Evolutionary conservation across 352 stramenopile genomes (phyloP).

Genomic region (Phytophthora tubulina): DNA sequence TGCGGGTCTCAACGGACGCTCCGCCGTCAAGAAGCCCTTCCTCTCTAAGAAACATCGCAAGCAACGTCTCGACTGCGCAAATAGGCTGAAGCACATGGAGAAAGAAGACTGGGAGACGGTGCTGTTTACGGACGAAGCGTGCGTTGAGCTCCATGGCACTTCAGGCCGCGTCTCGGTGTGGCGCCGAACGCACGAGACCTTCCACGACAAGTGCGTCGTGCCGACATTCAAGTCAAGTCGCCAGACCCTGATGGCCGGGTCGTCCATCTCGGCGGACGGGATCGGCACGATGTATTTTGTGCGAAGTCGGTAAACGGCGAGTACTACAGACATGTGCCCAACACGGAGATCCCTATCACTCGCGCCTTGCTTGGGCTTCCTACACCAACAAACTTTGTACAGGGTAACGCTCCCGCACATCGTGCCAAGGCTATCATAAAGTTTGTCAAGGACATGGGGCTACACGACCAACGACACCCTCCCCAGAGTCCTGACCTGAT

Average conservation of each 20-base stretch:
- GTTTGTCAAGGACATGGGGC: neutral
- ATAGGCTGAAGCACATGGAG: no score
- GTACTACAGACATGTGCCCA: constrained; percentile 4
- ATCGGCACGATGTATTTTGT: constrained; percentile 17
- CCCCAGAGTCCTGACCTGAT: constrained; percentile 20
- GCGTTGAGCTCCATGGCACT: neutral
- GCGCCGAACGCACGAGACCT: neutral
- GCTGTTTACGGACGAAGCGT: no score
- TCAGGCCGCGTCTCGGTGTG: constrained; percentile 5
- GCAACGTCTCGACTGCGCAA: no score
- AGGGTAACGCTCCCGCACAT: constrained; percentile 12
- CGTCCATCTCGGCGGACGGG: constrained; percentile 3
- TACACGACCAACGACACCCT: constrained; percentile 1
- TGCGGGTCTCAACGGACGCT: neutral
- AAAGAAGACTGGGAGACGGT: no score
- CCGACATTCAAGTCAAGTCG: constrained; percentile 17
- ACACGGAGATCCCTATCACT: constrained; percentile 3
- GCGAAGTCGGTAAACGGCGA: constrained; percentile 6
- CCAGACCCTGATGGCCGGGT: constrained; percentile 1
- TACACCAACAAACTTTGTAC: constrained; percentile 2
- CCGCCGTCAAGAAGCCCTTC: constrained; percentile 2
- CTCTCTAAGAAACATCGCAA: neutral
- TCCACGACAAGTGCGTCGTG: constrained; percentile 2
- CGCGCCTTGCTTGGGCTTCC: neutral
- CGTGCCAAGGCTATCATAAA: neutral